Conservation (phyloP, 441 rosid genomes). For the Bruguiera hainesii region DNA sequence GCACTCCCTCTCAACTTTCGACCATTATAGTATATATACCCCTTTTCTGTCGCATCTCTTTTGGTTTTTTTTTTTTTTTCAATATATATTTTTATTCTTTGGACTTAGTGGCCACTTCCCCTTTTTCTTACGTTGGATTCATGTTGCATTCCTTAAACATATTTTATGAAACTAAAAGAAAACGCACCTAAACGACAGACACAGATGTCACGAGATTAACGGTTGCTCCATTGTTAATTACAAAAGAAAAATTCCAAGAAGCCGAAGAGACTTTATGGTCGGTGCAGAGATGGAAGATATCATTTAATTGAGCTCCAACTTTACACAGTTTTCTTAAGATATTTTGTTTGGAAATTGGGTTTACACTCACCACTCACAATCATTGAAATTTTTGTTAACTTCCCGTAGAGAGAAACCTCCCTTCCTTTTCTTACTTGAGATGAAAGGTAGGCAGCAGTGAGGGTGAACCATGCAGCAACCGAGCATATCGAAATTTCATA, state of each 20-base stretch:
- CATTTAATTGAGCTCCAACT: not conserved
- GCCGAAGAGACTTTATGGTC: conserved; percentile 33
- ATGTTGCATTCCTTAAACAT: not conserved
- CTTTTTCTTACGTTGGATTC: conserved; percentile 11
- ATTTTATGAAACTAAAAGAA: too few species aligned
- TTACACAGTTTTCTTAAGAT: not conserved
- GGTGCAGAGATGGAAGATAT: conserved; percentile 14
- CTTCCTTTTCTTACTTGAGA: not conserved
- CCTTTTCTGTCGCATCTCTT: not conserved
- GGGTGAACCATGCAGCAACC: not conserved
- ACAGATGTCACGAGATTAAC: conserved; percentile 16
- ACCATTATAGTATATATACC: conserved; percentile 17
- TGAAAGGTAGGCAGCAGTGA: not conserved
- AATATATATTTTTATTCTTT: too few species aligned
- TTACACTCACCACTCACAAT: conserved; percentile 18
- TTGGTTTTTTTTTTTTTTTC: too few species aligned
- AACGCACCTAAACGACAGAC: not conserved
- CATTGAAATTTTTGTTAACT: not conserved
- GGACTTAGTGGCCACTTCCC: not conserved
- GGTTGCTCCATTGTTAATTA: conserved; percentile 18
- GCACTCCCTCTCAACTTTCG: conserved; percentile 24
- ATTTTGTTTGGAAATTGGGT: conserved; percentile 9
- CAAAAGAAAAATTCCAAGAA: conserved; percentile 6
- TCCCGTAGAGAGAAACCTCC: not conserved
- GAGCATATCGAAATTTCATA: not conserved